Evolutionary conservation across 768 basidiomycete species (phyloP), one percentile per base, ranked within the genome.

Genomic region (Tylopilus vinaceipallidus): DNA sequence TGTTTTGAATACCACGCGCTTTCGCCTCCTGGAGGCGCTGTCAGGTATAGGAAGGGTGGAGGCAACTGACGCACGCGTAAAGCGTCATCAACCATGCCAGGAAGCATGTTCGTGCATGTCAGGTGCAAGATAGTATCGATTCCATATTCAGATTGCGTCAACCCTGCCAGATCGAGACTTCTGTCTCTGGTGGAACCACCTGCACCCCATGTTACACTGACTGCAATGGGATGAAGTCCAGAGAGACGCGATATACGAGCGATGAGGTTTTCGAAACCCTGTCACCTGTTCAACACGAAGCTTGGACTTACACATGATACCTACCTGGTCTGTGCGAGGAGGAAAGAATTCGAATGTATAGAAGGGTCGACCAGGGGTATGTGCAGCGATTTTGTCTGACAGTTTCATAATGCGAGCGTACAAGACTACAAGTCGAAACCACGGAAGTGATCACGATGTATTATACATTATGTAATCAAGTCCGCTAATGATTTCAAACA

Each of bases 311-410:
- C n/a, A 35, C 12, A 42, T 22, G 45, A 33, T 44, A 48, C 55
- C 34, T 17, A 88, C 90, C 78, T 91, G 86, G 68, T 91, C 88
- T 41, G 95, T 98, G 50, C 91, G 81, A 12, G 95, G 95, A 13
- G 95, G 95, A 64, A 98, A 98, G 78, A 97, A 97, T 67, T 98
- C 95, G 67, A 95, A 91, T 0, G 90, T 92, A 64, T 84, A 97
- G 71, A 91, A 95, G 0, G 92, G 90, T n/a, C 62, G 72, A 2
- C 66, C 49, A 9, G 74, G 59, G 22, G 66, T 52, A 38, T 76
- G 73, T 4, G 67, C 53, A 3, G 70, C 62, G 51, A 97, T 82
- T 62, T 86, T 86, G 53, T 88, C 81, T 2, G 78, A 75, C 43
- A 95, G 65, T 71, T 88, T 91, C 88, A 91, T 42, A 16, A 90